Conservation (phyloP, 768 basidiomycete species). For the Mycena sanguinolenta region DNA sequence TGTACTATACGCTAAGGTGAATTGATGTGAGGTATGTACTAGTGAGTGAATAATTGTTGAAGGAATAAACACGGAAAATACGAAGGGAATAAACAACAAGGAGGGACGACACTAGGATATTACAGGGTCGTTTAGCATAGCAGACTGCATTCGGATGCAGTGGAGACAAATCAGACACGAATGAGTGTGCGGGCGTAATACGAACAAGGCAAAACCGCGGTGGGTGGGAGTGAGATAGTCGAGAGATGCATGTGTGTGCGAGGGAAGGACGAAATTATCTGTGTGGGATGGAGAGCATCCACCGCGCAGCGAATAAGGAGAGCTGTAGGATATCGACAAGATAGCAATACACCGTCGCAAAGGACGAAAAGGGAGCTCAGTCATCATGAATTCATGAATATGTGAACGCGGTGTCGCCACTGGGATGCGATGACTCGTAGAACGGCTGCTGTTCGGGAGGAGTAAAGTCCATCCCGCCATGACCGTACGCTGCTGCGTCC, state of each 20-base stretch:
- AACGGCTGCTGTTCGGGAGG: conserved; percentile 20
- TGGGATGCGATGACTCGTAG: conserved; percentile 24
- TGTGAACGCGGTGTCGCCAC: conserved; percentile 28
- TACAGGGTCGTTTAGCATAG: conserved; percentile 32
- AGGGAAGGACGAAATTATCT: conserved; percentile 17
- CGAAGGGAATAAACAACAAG: conserved; percentile 9
- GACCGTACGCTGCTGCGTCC: neutral
- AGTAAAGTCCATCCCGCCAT: conserved; percentile 21
- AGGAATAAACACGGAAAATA: conserved; percentile 30
- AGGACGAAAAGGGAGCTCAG: neutral
- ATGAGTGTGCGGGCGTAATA: conserved; percentile 28
- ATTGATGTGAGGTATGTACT: conserved; percentile 26
- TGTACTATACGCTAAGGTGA: conserved; percentile 17
- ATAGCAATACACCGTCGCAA: neutral
- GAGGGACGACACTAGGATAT: conserved; percentile 10
- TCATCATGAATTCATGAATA: conserved; percentile 29
- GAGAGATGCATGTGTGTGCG: neutral
- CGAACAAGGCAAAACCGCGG: conserved; percentile 9
- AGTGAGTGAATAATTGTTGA: conserved; percentile 31
- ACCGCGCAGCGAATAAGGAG: conserved; percentile 32
- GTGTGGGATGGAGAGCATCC: conserved; percentile 15
- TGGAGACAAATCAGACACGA: neutral
- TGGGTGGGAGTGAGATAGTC: conserved; percentile 20
- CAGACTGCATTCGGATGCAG: neutral
- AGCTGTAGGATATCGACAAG: conserved; percentile 35